Evolutionary conservation across 148 eudicot species (phyloP).

Genomic region (Rhododendron ferrugineum): DNA sequence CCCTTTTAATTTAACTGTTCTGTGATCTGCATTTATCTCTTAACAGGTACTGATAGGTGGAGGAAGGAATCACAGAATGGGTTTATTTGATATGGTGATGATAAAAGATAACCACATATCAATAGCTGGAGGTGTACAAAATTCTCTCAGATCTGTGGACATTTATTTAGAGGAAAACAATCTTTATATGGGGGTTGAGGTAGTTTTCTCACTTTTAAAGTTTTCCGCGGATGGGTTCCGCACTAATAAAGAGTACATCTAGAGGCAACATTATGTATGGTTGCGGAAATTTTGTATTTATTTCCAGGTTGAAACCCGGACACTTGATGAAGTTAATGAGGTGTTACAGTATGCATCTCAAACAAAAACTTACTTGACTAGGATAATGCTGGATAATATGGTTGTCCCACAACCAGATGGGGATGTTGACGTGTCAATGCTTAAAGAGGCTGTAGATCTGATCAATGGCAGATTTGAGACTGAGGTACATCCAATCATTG

Average conservation of each 20-base stretch:
- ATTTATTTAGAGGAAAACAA: conserved; percentile 63
- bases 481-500: conserved; percentile 45
- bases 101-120: conserved; percentile 95
- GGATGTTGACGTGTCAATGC: conserved; percentile 89
- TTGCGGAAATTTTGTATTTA: neutral
- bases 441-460: conserved; percentile 69
- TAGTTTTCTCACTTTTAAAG: conserved; percentile 20
- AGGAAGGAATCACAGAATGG: conserved; percentile 89
- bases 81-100: conserved; percentile 95
- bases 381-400: conserved; percentile 96
- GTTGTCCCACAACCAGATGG: conserved; percentile 59
- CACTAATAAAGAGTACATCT: neutral
- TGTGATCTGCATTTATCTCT: conserved; percentile 6
- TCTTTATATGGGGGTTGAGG: conserved; percentile 90
- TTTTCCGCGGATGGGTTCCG: neutral
- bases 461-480: conserved; percentile 74
- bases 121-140: conserved; percentile 81
- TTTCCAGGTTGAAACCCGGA: conserved; percentile 83
- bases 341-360: conserved; percentile 73
- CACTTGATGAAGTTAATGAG: conserved; percentile 75
- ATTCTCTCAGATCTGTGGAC: conserved; percentile 75
- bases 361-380: conserved; percentile 55
- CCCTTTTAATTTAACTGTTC: neutral
- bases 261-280: neutral
- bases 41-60: conserved; percentile 87